phyloP scores from a whole-genome alignment of 2,329 filamentous ascomycete genomes.

The Alternaria sp. region DNA sequence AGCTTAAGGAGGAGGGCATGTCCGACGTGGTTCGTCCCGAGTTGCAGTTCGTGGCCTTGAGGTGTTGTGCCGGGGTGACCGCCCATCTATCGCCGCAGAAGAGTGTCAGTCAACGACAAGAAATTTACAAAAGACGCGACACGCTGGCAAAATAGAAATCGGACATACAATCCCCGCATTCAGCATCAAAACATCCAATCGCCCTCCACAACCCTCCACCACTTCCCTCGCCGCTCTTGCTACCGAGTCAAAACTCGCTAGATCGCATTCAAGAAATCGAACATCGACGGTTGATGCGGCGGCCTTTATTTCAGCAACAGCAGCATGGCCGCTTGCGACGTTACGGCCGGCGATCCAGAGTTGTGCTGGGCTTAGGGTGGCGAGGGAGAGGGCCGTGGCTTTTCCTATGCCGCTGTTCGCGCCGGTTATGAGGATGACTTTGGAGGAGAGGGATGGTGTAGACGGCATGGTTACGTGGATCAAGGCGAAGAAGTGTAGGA shows the following conservation, averaged over 20 bases:
- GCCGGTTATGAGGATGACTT: background rate
- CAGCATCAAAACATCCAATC: background rate
- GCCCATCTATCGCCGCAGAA: background rate
- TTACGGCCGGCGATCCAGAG: background rate
- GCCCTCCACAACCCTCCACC: background rate
- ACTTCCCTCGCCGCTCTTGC: background rate
- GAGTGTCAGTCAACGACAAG: too few species aligned
- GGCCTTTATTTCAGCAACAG: background rate
- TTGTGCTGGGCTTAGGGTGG: background rate
- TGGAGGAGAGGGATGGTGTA: background rate
- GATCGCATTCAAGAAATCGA: background rate
- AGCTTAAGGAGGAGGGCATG: background rate
- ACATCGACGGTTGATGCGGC: rapidly evolving
- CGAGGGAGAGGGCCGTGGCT: background rate
- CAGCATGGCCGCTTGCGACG: background rate
- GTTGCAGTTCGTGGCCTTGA: background rate
- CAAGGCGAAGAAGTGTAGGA: background rate
- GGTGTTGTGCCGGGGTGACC: background rate
- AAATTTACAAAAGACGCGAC: too few species aligned
- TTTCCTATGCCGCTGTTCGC: background rate
- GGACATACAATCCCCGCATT: background rate
- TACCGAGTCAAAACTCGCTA: background rate
- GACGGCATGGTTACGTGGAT: background rate
- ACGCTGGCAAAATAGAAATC: too few species aligned
- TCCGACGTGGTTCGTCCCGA: background rate